Percentiles rank a stretch among this genome's conserved stretches.
These are phyloP conservation scores for Nakazawaea ishiwadae DNA, from an alignment of 805 yeast species.

Conservation along the genomic window DNA sequence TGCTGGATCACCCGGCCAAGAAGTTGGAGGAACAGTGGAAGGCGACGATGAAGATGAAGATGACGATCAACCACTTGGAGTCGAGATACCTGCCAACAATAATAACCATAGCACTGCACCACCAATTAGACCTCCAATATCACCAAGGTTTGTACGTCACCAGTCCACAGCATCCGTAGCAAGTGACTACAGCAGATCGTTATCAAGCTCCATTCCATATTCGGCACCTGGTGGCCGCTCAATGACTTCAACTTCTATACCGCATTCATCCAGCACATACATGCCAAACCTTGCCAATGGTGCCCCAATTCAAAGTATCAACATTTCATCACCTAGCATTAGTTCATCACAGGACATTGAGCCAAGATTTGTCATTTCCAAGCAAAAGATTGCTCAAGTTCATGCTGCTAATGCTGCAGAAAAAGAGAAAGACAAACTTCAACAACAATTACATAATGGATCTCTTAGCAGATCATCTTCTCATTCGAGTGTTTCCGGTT, in stretches of 20 bases:
- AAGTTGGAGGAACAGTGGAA: neutral
- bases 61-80: conserved; percentile 14
- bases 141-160: conserved; percentile 13
- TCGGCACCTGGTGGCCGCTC: conserved; percentile 63
- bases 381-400: conserved; percentile 61
- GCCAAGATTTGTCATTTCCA: conserved; percentile 79
- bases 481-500: conserved; percentile 44
- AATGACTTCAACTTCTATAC: conserved; percentile 25
- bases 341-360: conserved; percentile 59
- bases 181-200: conserved; percentile 30
- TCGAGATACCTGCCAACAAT: conserved; percentile 6
- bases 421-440: conserved; percentile 15
- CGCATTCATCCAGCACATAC: conserved; percentile 23
- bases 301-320: conserved; percentile 54
- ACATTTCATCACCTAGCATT: conserved; percentile 68
- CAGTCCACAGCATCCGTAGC: conserved; percentile 12
- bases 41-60: conserved; percentile 13
- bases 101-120: conserved; percentile 6
- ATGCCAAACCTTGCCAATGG: conserved; percentile 53
- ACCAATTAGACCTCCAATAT: conserved; percentile 12
- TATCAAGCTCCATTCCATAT: conserved; percentile 63
- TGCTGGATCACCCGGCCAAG: neutral
- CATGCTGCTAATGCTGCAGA: conserved; percentile 38
- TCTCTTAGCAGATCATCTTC: conserved; percentile 33
- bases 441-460: conserved; percentile 8